Conservation (phyloP, 108 stramenopile species). For the Licmophora abbreviata region DNA sequence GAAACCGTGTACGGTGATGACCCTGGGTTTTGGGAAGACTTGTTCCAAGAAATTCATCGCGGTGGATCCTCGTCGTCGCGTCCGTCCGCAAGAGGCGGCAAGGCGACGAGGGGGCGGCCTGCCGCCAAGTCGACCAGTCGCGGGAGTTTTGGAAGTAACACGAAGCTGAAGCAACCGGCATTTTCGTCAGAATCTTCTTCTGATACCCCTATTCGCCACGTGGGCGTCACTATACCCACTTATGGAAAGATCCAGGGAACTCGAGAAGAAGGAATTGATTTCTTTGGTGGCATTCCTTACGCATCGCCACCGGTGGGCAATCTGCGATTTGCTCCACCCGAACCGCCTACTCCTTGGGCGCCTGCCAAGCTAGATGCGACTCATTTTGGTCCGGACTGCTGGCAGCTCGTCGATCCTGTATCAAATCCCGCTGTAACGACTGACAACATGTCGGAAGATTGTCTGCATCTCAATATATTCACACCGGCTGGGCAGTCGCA, state of each 20-base stretch:
- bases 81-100: too few species aligned
- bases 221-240: not conserved
- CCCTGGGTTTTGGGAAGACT: too few species aligned
- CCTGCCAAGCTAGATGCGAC: conserved; percentile 47
- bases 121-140: too few species aligned
- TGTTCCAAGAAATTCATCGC: too few species aligned
- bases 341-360: conserved; percentile 34
- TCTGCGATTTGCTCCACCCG: conserved; percentile 46
- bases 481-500: conserved; percentile 42
- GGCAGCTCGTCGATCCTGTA: conserved; percentile 48
- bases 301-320: conserved; percentile 48
- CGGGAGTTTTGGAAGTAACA: too few species aligned
- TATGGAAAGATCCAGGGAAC: conserved; percentile 33
- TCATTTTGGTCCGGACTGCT: conserved; percentile 55
- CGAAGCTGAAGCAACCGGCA: too few species aligned
- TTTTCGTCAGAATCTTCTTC: too few species aligned
- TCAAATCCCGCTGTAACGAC: conserved; percentile 32
- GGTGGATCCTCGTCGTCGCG: too few species aligned
- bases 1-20: too few species aligned
- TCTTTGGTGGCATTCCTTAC: conserved; percentile 50
- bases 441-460: conserved; percentile 64
- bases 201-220: too few species aligned
- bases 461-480: conserved; percentile 62
- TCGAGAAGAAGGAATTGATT: conserved; percentile 34
- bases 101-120: too few species aligned